Conservation (phyloP, 768 basidiomycete genomes). For the Leccinellum luteum region DNA sequence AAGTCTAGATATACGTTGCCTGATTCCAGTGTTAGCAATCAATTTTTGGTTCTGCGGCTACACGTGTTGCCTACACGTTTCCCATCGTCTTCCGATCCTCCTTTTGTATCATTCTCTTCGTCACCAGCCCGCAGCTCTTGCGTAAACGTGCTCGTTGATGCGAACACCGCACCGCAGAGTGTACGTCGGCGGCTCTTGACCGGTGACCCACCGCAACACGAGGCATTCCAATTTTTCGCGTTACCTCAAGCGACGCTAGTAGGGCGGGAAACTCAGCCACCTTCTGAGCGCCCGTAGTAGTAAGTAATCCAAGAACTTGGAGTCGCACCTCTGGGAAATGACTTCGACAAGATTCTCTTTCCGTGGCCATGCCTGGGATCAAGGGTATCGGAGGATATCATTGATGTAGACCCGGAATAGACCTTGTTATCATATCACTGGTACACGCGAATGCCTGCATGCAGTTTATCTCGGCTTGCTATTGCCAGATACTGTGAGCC, state of each 20-base stretch:
- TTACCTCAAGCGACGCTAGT: not conserved
- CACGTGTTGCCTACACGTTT: slow-evolving; percentile 38
- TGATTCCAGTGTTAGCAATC: slow-evolving; percentile 27
- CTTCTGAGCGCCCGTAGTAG: not conserved
- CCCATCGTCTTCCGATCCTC: slow-evolving; percentile 14
- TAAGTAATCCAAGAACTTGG: not conserved
- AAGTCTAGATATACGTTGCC: slow-evolving; percentile 36
- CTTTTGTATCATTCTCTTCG: slow-evolving; percentile 18
- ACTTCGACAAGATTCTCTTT: not conserved
- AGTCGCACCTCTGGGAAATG: not conserved
- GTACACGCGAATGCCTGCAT: slow-evolving; percentile 23
- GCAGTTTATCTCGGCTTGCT: not conserved
- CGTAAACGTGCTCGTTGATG: slow-evolving; percentile 26
- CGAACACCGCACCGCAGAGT: slow-evolving; percentile 4
- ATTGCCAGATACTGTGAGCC: slow-evolving; percentile 1
- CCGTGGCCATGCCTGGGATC: slow-evolving; percentile 14
- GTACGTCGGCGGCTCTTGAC: slow-evolving; percentile 6
- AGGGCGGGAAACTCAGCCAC: not conserved
- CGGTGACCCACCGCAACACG: not conserved
- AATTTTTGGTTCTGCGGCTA: slow-evolving; percentile 18
- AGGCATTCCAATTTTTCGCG: not conserved
- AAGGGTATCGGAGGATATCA: slow-evolving; percentile 14
- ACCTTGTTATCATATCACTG: slow-evolving; percentile 12
- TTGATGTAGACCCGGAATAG: slow-evolving; percentile 4
- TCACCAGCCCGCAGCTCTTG: slow-evolving; percentile 21